A percentile compares a stretch with the other conserved stretches of the same genome.
Conservation (phyloP, 75 land plant genomes). For the Selaginella moellendorffii region DNA sequence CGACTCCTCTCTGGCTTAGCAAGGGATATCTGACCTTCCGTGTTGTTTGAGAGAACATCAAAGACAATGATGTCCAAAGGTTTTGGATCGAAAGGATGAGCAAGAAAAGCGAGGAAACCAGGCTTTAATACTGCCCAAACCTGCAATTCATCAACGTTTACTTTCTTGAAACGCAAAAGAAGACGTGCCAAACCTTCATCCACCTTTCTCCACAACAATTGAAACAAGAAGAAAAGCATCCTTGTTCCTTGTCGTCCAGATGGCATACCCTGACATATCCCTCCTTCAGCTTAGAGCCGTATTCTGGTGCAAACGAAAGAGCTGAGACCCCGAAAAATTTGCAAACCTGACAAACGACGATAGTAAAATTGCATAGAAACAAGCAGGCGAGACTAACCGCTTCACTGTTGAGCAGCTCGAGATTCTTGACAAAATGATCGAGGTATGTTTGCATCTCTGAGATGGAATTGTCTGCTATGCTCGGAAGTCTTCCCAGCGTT, state of each 20-base stretch:
- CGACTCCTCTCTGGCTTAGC: conserved; percentile 78
- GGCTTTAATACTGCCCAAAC: conserved; percentile 99
- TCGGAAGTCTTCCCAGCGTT: conserved; percentile 67
- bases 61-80: conserved; percentile 85
- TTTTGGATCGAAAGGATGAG: conserved; percentile 69
- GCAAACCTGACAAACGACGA: conserved; percentile 49
- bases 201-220: conserved; percentile 74
- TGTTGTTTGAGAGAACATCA: conserved; percentile 77
- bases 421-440: conserved; percentile 65
- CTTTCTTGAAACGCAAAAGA: too few species aligned
- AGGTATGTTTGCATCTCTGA: conserved; percentile 87
- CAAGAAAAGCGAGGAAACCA: conserved; percentile 83
- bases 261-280: conserved; percentile 80
- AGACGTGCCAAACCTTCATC: conserved; percentile 91
- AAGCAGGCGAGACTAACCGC: conserved; percentile 38
- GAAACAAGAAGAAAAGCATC: conserved; percentile 38
- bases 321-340: conserved; percentile 87
- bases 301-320: conserved; percentile 81
- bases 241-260: conserved; percentile 36
- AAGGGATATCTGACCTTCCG: conserved; percentile 63
- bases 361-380: neutral
- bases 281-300: conserved; percentile 92
- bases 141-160: conserved; percentile 28
- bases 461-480: conserved; percentile 60
- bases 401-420: conserved; percentile 77